These are phyloP conservation scores for Pyrenochaeta sp. DNA, from an alignment of 2,329 filamentous ascomycete genomes.

Conservation along the genomic window DNA sequence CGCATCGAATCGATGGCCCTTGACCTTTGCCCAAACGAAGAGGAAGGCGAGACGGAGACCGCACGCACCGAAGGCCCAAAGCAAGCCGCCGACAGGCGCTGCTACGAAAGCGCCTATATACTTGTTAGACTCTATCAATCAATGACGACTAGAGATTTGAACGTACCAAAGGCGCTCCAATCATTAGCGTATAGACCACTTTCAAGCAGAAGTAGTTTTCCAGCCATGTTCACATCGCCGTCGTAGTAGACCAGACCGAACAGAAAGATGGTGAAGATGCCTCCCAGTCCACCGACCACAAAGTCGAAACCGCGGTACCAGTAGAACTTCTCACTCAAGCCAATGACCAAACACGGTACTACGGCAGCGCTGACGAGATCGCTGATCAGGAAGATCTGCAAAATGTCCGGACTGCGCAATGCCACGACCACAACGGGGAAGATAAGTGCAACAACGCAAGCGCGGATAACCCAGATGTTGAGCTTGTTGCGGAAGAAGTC, in stretches of 20 bases:
- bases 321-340: slow-evolving; percentile 70
- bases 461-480: slow-evolving; percentile 77
- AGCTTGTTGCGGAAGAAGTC: slow-evolving; percentile 85
- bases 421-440: slow-evolving; percentile 78
- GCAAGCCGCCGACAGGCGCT: slow-evolving; percentile 76
- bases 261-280: slow-evolving; percentile 80
- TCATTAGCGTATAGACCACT: slow-evolving; percentile 78
- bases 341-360: slow-evolving; percentile 78
- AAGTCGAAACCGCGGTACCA: slow-evolving; percentile 85
- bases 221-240: slow-evolving; percentile 69
- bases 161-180: slow-evolving; percentile 78
- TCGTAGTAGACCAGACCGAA: slow-evolving; percentile 83
- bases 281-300: slow-evolving; percentile 78
- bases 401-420: slow-evolving; percentile 74
- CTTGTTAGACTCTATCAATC: slow-evolving; percentile 7
- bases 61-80: slow-evolving; percentile 74
- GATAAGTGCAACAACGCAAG: slow-evolving; percentile 74
- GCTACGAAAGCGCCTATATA: slow-evolving; percentile 73
- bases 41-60: slow-evolving; percentile 66
- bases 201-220: slow-evolving; percentile 74
- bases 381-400: slow-evolving; percentile 84
- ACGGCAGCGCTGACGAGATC: slow-evolving; percentile 80
- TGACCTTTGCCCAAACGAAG: slow-evolving; percentile 64
- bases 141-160: not conserved
- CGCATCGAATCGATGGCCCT: slow-evolving; percentile 71